Conservation (phyloP, 1,139 yeast genomes). For the Spencermartinsiella ligniputridi region DNA sequence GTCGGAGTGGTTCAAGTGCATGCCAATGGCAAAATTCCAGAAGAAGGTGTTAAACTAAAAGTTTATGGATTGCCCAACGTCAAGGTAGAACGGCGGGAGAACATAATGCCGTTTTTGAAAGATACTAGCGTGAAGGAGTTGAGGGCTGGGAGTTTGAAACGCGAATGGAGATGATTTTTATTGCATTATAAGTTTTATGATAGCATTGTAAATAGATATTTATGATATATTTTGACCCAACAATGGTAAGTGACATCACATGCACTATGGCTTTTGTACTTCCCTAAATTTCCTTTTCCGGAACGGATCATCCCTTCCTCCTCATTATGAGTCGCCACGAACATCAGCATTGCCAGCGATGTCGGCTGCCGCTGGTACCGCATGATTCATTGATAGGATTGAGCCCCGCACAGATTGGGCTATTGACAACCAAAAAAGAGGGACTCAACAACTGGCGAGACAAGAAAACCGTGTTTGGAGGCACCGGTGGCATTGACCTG, state of each 20-base stretch:
- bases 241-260: too few species aligned
- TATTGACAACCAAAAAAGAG: constrained; percentile 32
- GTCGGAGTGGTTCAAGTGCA: constrained; percentile 62
- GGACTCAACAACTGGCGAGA: constrained; percentile 21
- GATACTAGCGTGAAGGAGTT: constrained; percentile 10
- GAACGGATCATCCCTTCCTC: too few species aligned
- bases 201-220: background rate
- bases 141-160: background rate
- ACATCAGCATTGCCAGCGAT: constrained; percentile 46
- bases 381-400: constrained; percentile 52
- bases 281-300: too few species aligned
- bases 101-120: constrained; percentile 27
- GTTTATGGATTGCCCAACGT: constrained; percentile 50
- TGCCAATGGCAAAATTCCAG: constrained; percentile 54
- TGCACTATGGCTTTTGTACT: too few species aligned
- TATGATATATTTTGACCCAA: too few species aligned
- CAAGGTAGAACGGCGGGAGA: constrained; percentile 30
- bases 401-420: constrained; percentile 49
- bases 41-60: constrained; percentile 37
- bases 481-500: background rate
- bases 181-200: background rate
- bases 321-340: constrained; percentile 1
- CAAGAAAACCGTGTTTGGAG: constrained; percentile 7
- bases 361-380: constrained; percentile 53
- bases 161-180: background rate